Conservation (phyloP, 2,329 filamentous ascomycete species). For the Curvularia eragrostidis region DNA sequence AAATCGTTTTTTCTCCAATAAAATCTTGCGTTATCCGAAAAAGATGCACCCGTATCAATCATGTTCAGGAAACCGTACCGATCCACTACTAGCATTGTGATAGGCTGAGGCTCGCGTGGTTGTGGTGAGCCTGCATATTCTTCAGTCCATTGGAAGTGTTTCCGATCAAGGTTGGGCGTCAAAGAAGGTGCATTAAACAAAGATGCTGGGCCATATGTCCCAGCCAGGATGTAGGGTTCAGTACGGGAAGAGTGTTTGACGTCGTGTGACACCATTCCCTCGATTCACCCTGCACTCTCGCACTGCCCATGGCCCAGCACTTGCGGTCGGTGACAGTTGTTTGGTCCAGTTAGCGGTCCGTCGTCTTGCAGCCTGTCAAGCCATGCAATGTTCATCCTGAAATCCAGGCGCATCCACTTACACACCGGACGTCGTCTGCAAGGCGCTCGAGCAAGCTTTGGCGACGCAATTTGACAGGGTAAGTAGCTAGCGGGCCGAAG, state of each 20-base stretch:
- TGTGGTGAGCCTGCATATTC: conserved; percentile 19
- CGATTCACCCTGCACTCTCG: conserved; percentile 40
- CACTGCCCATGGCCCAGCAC: conserved; percentile 29
- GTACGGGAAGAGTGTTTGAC: conserved; percentile 42
- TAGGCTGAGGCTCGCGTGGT: conserved; percentile 13
- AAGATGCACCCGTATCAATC: neutral
- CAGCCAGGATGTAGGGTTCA: conserved; percentile 37
- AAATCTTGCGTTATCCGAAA: neutral
- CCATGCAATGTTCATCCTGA: conserved; percentile 35
- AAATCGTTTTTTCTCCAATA: neutral
- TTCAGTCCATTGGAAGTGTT: conserved; percentile 26
- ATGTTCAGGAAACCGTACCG: neutral
- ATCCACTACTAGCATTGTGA: neutral
- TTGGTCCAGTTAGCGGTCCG: conserved; percentile 31
- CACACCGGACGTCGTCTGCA: conserved; percentile 43
- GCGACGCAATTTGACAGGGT: conserved; percentile 33
- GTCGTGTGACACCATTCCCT: conserved; percentile 44
- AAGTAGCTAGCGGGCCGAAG: conserved; percentile 33
- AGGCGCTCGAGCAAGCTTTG: conserved; percentile 43
- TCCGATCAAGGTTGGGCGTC: conserved; percentile 11
- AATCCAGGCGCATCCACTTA: conserved; percentile 31
- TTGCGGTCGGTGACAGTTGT: conserved; percentile 27
- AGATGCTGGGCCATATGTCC: conserved; percentile 21
- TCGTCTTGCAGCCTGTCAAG: conserved; percentile 29
- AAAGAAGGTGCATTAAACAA: conserved; percentile 15